Percentiles rank a stretch among this genome's conserved stretches.
These are phyloP conservation scores for Beauveria brongniartii DNA, from an alignment of 2,329 filamentous ascomycete species.

Conservation along the genomic window DNA sequence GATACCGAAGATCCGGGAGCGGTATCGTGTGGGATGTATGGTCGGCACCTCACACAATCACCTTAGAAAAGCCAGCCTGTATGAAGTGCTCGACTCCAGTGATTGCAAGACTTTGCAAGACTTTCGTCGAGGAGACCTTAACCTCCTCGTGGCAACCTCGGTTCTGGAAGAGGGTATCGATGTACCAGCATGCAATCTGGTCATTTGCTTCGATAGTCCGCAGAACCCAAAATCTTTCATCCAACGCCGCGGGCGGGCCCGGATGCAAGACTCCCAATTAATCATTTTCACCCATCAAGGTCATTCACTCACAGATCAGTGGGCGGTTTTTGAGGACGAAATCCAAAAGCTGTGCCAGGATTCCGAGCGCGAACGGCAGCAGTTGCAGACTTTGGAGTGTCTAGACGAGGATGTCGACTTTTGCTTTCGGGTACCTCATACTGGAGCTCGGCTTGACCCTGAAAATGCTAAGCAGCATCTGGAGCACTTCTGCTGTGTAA, in stretches of 20 bases:
- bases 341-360: conserved; percentile 66
- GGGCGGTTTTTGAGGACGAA: conserved; percentile 59
- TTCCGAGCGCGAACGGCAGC: conserved; percentile 44
- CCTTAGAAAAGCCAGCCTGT: conserved; percentile 31
- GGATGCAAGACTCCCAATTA: conserved; percentile 43
- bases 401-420: conserved; percentile 17
- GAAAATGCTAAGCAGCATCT: conserved; percentile 70
- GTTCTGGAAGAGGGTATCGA: conserved; percentile 63
- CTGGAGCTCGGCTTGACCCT: conserved; percentile 59
- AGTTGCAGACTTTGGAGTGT: conserved; percentile 41
- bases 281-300: conserved; percentile 34
- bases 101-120: conserved; percentile 29
- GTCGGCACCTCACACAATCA: conserved; percentile 42
- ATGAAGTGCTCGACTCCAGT: conserved; percentile 25
- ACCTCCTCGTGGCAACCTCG: conserved; percentile 53
- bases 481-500: conserved; percentile 66
- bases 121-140: conserved; percentile 47
- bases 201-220: conserved; percentile 48
- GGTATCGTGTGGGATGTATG: conserved; percentile 45
- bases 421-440: conserved; percentile 31
- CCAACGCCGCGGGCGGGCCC: conserved; percentile 46
- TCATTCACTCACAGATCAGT: conserved; percentile 33
- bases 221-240: conserved; percentile 48
- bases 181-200: conserved; percentile 54
- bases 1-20: conserved; percentile 38